Evolutionary conservation across 306 rosid genomes (phyloP).

Genomic region (Alnus glutinosa): DNA sequence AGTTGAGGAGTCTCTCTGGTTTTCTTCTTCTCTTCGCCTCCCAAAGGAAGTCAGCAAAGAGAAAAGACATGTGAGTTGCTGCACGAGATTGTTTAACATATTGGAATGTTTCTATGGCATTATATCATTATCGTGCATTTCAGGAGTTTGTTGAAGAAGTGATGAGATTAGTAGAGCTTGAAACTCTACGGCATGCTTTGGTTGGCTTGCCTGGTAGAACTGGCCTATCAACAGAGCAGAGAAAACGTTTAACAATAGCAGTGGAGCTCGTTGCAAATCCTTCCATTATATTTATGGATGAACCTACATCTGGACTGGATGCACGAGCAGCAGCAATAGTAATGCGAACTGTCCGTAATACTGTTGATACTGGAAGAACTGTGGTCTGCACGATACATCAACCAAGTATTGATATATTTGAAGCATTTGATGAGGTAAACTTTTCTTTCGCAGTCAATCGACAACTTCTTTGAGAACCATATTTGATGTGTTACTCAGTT

Average conservation of each 20-base stretch:
- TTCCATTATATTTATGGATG: slow-evolving; percentile 92
- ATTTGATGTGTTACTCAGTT: slow-evolving; percentile 7
- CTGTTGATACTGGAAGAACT: slow-evolving; percentile 93
- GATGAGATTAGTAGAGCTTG: slow-evolving; percentile 84
- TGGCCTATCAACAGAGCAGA: slow-evolving; percentile 91
- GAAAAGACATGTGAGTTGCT: slow-evolving; percentile 56
- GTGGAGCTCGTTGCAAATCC: slow-evolving; percentile 97
- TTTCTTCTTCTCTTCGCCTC: slow-evolving; percentile 87
- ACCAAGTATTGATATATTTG: slow-evolving; percentile 87
- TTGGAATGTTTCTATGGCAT: slow-evolving; percentile 3
- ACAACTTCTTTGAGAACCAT: slow-evolving; percentile 20
- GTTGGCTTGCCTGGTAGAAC: slow-evolving; percentile 87
- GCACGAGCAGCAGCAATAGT: slow-evolving; percentile 95
- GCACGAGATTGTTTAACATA: background rate
- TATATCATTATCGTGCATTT: slow-evolving; percentile 25
- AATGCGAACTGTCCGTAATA: slow-evolving; percentile 86
- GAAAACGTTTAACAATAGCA: slow-evolving; percentile 85
- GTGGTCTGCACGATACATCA: slow-evolving; percentile 95
- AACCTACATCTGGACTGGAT: slow-evolving; percentile 94
- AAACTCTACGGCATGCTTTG: slow-evolving; percentile 64
- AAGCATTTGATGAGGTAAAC: slow-evolving; percentile 85
- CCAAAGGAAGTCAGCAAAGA: slow-evolving; percentile 65
- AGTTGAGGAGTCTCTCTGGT: slow-evolving; percentile 76
- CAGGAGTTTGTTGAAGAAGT: slow-evolving; percentile 92
- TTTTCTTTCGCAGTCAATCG: slow-evolving; percentile 4